phyloP scores from a whole-genome alignment of 2,329 filamentous ascomycete genomes.

The Cladosporium halotolerans region DNA sequence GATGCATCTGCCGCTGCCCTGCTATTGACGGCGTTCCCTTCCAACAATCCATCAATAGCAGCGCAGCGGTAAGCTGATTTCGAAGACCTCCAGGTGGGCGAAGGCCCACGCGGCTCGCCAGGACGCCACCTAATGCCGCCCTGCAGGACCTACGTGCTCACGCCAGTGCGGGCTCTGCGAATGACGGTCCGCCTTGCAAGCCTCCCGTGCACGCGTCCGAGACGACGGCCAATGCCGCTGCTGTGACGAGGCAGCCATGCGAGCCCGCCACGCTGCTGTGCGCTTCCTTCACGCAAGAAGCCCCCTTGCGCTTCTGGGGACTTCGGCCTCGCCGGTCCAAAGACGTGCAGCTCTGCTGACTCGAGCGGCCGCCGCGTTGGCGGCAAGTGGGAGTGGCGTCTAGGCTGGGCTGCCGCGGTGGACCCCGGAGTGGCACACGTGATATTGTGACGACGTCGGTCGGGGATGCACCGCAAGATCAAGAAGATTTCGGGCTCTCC shows the following conservation, averaged over 20 bases:
- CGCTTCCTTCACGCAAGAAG: not conserved
- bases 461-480: not conserved
- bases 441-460: slow-evolving; percentile 3
- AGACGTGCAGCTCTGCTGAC: not conserved
- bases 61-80: slow-evolving; percentile 1
- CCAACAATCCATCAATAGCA: not conserved
- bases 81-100: not conserved
- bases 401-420: not conserved
- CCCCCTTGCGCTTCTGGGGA: not conserved
- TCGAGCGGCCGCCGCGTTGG: not conserved
- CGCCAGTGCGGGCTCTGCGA: not conserved
- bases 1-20: too few species aligned
- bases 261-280: not conserved
- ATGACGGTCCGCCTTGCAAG: not conserved
- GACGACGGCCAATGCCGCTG: not conserved
- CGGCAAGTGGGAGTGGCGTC: slow-evolving; percentile 2
- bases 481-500: not conserved
- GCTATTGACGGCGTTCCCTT: not conserved
- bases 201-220: not conserved
- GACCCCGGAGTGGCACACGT: not conserved
- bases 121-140: not conserved
- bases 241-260: slow-evolving; percentile 6
- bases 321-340: slow-evolving; percentile 4
- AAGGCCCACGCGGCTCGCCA: not conserved
- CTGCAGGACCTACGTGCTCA: not conserved